Conservation (phyloP, 2,329 filamentous ascomycete species). For the Sarocladiaceae sp. region DNA sequence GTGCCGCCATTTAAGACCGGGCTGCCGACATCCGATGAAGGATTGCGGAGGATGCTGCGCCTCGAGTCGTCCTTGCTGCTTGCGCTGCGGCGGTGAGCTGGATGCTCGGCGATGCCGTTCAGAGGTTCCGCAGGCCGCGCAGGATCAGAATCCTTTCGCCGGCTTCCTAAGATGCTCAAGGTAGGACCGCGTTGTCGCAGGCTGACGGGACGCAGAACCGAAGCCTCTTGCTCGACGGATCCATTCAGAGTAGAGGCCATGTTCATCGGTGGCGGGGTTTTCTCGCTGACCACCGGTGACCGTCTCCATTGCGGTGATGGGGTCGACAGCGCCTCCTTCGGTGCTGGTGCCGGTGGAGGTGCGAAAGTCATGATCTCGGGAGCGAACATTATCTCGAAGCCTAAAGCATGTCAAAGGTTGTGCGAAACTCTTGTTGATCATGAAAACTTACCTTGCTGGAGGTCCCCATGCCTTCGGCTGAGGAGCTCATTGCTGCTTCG, state of each 20-base stretch:
- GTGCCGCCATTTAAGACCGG: neutral
- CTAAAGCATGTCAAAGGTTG: constrained; percentile 29
- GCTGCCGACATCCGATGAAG: neutral
- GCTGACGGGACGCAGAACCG: constrained; percentile 44
- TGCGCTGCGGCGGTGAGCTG: neutral
- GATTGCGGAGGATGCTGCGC: constrained; percentile 14
- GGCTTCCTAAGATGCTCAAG: constrained; percentile 51
- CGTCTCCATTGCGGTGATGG: constrained; percentile 43
- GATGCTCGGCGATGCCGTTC: constrained; percentile 14
- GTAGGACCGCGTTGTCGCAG: constrained; percentile 42
- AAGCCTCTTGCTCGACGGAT: constrained; percentile 39
- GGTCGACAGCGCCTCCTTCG: constrained; percentile 30
- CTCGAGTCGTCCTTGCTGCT: constrained; percentile 7
- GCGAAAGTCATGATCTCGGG: constrained; percentile 59
- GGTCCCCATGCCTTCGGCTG: constrained; percentile 49
- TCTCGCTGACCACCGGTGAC: constrained; percentile 36
- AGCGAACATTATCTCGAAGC: constrained; percentile 57
- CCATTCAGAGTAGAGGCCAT: constrained; percentile 27
- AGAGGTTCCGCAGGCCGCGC: constrained; percentile 11
- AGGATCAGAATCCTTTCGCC: constrained; percentile 36
- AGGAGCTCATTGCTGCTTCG: constrained; percentile 56
- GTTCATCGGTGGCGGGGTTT: constrained; percentile 18
- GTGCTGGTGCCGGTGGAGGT: constrained; percentile 34
- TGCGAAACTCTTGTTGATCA: constrained; percentile 4
- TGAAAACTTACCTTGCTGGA: constrained; percentile 54